Percentiles rank a stretch among this genome's conserved stretches.
Evolutionary conservation across 2,329 filamentous ascomycete genomes (phyloP).

Genomic region (Fusarium globosum): DNA sequence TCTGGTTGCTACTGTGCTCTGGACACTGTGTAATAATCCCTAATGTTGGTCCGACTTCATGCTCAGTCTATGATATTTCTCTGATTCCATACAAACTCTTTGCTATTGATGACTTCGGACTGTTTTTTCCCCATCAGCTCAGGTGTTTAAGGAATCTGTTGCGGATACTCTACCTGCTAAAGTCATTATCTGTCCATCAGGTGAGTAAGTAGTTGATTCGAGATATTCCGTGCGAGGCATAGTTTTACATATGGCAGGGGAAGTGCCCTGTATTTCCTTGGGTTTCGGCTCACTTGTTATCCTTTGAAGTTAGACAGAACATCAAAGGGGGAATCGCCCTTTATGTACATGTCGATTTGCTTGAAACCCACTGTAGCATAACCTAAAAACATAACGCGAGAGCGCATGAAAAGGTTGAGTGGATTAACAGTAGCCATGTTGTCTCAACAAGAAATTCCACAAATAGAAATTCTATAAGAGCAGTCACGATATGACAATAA

Average conservation of each 20-base stretch:
- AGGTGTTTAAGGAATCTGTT: neutral
- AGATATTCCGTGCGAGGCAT: neutral
- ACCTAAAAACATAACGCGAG: slow-evolving; percentile 40
- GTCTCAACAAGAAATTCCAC: neutral
- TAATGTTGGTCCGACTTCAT: slow-evolving; percentile 20
- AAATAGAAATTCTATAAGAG: neutral
- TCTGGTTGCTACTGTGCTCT: slow-evolving; percentile 6
- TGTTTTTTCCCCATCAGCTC: neutral
- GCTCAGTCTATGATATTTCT: neutral
- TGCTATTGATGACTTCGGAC: neutral
- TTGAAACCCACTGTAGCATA: slow-evolving; percentile 19
- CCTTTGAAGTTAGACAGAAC: neutral
- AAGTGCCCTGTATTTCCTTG: neutral
- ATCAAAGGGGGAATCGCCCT: neutral
- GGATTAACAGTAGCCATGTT: too few species aligned
- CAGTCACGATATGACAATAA: neutral
- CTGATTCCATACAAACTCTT: neutral
- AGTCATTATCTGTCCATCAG: neutral
- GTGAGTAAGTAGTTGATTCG: neutral
- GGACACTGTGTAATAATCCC: slow-evolving; percentile 26
- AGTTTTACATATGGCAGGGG: neutral
- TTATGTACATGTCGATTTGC: slow-evolving; percentile 20
- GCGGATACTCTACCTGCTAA: neutral
- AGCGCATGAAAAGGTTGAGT: neutral
- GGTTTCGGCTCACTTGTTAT: neutral